Conservation (phyloP, 352 stramenopile species). For the Phytophthora idaei region DNA sequence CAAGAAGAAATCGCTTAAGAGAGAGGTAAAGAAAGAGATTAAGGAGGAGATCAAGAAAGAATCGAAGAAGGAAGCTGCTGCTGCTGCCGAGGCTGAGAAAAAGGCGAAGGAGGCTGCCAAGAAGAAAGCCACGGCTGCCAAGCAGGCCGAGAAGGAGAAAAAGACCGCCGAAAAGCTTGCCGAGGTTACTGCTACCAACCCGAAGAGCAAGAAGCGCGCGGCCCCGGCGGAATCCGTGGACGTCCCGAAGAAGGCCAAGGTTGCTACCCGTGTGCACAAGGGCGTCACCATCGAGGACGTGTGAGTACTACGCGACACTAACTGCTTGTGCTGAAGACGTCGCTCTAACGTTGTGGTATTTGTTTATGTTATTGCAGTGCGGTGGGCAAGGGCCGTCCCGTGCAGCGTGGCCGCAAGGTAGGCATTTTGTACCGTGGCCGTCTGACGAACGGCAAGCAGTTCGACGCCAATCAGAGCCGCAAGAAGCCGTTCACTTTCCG, state of each 20-base stretch:
- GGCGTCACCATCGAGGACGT: conserved; percentile 81
- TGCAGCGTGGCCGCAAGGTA: conserved; percentile 72
- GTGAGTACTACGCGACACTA: conserved; percentile 38
- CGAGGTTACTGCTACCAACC: conserved; percentile 43
- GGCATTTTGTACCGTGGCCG: conserved; percentile 84
- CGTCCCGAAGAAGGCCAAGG: conserved; percentile 83
- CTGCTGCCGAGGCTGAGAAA: conserved; percentile 35
- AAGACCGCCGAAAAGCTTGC: conserved; percentile 61
- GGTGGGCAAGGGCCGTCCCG: conserved; percentile 69
- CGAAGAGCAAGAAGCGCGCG: conserved; percentile 71
- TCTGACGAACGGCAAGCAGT: conserved; percentile 87
- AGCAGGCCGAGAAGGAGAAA: conserved; percentile 49
- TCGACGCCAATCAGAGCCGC: conserved; percentile 80
- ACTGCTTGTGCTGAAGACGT: conserved; percentile 7
- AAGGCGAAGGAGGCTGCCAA: conserved; percentile 37
- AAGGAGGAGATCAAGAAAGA: conserved; percentile 37
- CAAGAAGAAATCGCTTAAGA: conserved; percentile 40
- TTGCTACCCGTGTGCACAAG: conserved; percentile 64
- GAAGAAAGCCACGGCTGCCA: conserved; percentile 39
- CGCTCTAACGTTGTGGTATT: conserved; percentile 19
- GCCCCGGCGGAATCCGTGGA: conserved; percentile 62
- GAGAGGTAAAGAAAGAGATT: conserved; percentile 31
- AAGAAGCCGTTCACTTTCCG: conserved; percentile 88
- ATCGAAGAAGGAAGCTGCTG: conserved; percentile 30
- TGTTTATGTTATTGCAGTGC: conserved; percentile 39